Percentiles rank a stretch among this genome's conserved stretches.
Conservation (phyloP, 139 green algal genomes). For the Chlorella sp. region DNA sequence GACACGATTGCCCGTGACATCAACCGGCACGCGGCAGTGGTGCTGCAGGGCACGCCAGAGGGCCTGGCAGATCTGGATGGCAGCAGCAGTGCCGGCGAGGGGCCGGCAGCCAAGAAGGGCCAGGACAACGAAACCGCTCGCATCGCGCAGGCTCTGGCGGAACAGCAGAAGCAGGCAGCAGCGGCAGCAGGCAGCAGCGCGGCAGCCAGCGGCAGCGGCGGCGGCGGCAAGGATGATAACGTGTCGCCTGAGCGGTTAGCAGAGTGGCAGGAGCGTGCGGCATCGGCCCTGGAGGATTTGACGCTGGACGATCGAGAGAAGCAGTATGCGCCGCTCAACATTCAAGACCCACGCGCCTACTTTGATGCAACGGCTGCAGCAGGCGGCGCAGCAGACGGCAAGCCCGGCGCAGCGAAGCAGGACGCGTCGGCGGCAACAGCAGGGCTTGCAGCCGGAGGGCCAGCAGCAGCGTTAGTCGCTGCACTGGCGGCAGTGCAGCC, state of each 20-base stretch:
- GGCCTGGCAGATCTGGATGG: constrained; percentile 6
- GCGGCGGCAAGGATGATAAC: not conserved
- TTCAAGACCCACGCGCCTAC: constrained; percentile 30
- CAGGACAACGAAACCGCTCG: not conserved
- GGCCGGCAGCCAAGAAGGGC: not conserved
- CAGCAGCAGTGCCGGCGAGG: no score
- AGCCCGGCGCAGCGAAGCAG: not conserved
- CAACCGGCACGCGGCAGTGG: constrained; percentile 45
- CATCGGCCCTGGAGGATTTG: constrained; percentile 41
- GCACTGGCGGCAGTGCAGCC: constrained; percentile 2
- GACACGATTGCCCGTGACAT: constrained; percentile 42
- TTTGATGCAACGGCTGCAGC: constrained; percentile 12
- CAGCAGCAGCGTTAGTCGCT: not conserved
- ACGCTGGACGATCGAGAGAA: not conserved
- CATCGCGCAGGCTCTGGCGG: constrained; percentile 34
- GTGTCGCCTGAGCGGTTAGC: constrained; percentile 15
- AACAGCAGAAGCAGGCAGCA: constrained; percentile 1
- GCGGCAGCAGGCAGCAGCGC: not conserved
- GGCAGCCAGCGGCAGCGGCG: not conserved
- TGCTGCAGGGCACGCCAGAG: constrained; percentile 36
- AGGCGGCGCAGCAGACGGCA: not conserved
- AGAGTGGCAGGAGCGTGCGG: constrained; percentile 38
- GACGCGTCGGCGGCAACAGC: not conserved
- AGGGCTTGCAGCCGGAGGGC: not conserved
- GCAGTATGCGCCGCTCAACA: constrained; percentile 19